These are phyloP conservation scores for Podaxis sp. DNA, from an alignment of 768 basidiomycete genomes.

Conservation along the genomic window DNA sequence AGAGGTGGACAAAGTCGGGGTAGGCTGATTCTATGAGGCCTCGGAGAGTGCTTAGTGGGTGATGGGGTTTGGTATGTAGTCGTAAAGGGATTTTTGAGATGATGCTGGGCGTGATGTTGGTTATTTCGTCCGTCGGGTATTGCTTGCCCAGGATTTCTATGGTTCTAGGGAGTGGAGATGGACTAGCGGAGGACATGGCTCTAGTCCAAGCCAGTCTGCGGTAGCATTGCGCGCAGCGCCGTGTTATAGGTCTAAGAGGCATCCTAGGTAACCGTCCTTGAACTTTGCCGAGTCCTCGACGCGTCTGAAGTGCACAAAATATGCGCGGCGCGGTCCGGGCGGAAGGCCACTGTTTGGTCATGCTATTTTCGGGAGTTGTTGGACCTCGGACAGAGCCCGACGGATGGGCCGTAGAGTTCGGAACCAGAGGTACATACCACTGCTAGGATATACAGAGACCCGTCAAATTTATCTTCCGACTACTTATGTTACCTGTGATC, in stretches of 20 bases:
- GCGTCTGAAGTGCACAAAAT: not conserved
- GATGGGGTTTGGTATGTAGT: conserved; percentile 73
- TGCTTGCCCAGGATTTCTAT: conserved; percentile 58
- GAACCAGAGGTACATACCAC: not conserved
- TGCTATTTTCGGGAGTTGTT: conserved; percentile 10
- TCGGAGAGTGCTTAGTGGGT: conserved; percentile 88
- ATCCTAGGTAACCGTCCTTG: not conserved
- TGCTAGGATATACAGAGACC: not conserved
- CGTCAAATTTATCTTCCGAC: too few relatives aligned
- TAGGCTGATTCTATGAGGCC: conserved; percentile 84
- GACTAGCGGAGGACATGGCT: conserved; percentile 5
- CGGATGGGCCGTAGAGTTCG: not conserved
- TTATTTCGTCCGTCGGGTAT: conserved; percentile 76
- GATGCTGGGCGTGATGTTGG: conserved; percentile 87
- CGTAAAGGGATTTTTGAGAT: conserved; percentile 74
- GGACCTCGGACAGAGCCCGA: too few relatives aligned
- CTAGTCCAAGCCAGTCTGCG: not conserved
- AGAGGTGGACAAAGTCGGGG: conserved; percentile 66
- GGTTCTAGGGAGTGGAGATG: conserved; percentile 6
- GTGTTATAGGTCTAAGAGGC: conserved; percentile 1
- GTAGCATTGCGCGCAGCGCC: not conserved
- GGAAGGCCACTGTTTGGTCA: not conserved
- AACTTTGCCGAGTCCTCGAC: not conserved
- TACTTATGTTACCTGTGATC: too few relatives aligned
- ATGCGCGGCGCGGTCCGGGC: not conserved